Conservation (phyloP, 75 land plant genomes). For the Cupressus sempervirens region DNA sequence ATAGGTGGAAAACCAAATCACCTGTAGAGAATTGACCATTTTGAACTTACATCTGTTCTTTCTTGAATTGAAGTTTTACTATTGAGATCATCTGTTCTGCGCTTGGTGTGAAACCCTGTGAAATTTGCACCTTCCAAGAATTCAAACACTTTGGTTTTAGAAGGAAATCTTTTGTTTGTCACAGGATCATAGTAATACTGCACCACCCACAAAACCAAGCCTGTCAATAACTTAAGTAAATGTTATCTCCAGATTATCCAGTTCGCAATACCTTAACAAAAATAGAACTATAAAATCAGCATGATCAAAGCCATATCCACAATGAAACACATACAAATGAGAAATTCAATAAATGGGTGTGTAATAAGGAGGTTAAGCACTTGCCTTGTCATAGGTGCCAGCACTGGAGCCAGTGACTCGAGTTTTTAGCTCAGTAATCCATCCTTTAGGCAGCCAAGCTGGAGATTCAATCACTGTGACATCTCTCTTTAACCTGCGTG, state of each 20-base stretch:
- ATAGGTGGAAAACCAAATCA: not conserved
- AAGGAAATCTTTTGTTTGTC: slow-evolving; percentile 14
- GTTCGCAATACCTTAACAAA: not conserved
- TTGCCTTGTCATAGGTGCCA: slow-evolving; percentile 15
- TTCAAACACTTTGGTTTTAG: slow-evolving; percentile 25
- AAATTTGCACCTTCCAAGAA: slow-evolving; percentile 14
- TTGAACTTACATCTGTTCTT: not conserved
- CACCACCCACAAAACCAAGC: slow-evolving; percentile 13
- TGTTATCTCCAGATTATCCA: not conserved
- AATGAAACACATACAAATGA: not conserved
- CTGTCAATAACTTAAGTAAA: not conserved
- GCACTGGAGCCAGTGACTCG: slow-evolving; percentile 1
- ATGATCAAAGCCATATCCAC: not conserved
- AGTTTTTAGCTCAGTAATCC: slow-evolving; percentile 8
- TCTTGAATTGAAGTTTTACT: slow-evolving; percentile 3
- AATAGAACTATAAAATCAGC: too few species aligned
- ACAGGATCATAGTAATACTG: slow-evolving; percentile 29
- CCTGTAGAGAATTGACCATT: not conserved
- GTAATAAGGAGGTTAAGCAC: not conserved
- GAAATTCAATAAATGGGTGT: not conserved
- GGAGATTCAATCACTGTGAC: slow-evolving; percentile 12
- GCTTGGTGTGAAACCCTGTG: not conserved
- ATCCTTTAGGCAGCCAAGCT: slow-evolving; percentile 17
- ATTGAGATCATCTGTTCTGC: not conserved
- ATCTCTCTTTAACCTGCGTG: not conserved